Evolutionary conservation across 495 filamentous ascomycete genomes (phyloP).

Genomic region (Aspergillus coremiiformis): DNA sequence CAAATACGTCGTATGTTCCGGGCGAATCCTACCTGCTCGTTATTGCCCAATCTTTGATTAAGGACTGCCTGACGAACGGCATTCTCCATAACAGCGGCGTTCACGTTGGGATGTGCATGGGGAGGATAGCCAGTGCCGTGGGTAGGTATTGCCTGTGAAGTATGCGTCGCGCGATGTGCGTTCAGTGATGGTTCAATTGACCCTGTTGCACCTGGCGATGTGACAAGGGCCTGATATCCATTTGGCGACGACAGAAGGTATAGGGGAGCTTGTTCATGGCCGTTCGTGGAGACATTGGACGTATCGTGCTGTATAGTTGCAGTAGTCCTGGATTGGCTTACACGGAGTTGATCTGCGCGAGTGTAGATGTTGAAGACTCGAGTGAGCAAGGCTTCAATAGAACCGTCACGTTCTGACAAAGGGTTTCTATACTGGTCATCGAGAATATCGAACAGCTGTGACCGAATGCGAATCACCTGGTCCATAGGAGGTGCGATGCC

Average conservation of each 20-base stretch:
- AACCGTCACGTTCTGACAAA: slow-evolving; percentile 14
- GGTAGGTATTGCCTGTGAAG: not conserved
- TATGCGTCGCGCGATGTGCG: slow-evolving; percentile 6
- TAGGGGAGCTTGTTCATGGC: slow-evolving; percentile 25
- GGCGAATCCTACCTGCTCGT: slow-evolving; percentile 41
- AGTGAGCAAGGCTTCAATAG: slow-evolving; percentile 21
- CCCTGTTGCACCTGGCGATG: slow-evolving; percentile 36
- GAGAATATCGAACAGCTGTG: slow-evolving; percentile 24
- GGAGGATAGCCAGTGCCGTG: slow-evolving; percentile 1
- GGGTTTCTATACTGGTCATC: slow-evolving; percentile 23
- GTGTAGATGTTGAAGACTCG: slow-evolving; percentile 24
- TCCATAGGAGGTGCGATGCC: slow-evolving; percentile 25
- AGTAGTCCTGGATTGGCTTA: slow-evolving; percentile 11
- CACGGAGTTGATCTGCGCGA: slow-evolving; percentile 24
- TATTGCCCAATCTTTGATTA: slow-evolving; percentile 30
- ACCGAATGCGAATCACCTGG: slow-evolving; percentile 28
- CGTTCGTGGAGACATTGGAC: not conserved
- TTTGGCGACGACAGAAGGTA: slow-evolving; percentile 56
- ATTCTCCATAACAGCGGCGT: slow-evolving; percentile 29
- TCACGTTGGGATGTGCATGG: slow-evolving; percentile 16
- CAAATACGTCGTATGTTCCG: slow-evolving; percentile 57
- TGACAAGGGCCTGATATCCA: slow-evolving; percentile 52
- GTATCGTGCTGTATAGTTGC: slow-evolving; percentile 3
- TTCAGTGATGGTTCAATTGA: slow-evolving; percentile 36
- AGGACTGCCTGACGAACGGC: slow-evolving; percentile 34